These are phyloP conservation scores for Elaeis guineensis DNA, from an alignment of 176 grass and related monocot genomes.

Conservation along the genomic window DNA sequence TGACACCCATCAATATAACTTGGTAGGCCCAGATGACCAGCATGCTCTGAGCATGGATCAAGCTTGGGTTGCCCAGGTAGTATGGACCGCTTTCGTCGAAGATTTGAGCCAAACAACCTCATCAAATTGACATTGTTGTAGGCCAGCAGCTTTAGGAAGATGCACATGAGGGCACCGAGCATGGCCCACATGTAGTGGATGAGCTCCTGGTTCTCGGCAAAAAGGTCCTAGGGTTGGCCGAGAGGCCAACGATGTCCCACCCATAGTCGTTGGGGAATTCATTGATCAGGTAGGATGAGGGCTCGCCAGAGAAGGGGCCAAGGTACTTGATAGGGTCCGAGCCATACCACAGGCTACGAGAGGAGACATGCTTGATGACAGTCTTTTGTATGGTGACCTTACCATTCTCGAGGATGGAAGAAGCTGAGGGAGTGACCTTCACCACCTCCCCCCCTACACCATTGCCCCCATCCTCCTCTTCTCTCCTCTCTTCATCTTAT, in stretches of 20 bases:
- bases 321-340: conserved; percentile 69
- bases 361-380: conserved; percentile 17
- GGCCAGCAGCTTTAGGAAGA: conserved; percentile 83
- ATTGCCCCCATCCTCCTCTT: too few species aligned
- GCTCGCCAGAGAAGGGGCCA: conserved; percentile 72
- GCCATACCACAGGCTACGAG: conserved; percentile 79
- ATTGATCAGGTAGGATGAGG: conserved; percentile 66
- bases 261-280: conserved; percentile 89
- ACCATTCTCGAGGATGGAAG: conserved; percentile 20
- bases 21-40: conserved; percentile 77
- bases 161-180: conserved; percentile 76
- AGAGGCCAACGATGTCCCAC: conserved; percentile 77
- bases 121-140: conserved; percentile 74
- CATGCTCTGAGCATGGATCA: conserved; percentile 93
- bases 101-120: conserved; percentile 92
- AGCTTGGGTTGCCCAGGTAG: too few species aligned
- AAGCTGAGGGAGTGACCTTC: conserved; percentile 16
- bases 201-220: conserved; percentile 80
- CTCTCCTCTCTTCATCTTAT: too few species aligned
- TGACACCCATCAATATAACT: conserved; percentile 78
- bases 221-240: conserved; percentile 77
- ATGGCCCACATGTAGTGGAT: conserved; percentile 87
- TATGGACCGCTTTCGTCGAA: conserved; percentile 78
- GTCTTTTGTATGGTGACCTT: conserved; percentile 62
- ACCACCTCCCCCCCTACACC: conserved; percentile 48